phyloP scores from a whole-genome alignment of 225 moss, liverwort and hornwort species.

The Climacium dendroides region DNA sequence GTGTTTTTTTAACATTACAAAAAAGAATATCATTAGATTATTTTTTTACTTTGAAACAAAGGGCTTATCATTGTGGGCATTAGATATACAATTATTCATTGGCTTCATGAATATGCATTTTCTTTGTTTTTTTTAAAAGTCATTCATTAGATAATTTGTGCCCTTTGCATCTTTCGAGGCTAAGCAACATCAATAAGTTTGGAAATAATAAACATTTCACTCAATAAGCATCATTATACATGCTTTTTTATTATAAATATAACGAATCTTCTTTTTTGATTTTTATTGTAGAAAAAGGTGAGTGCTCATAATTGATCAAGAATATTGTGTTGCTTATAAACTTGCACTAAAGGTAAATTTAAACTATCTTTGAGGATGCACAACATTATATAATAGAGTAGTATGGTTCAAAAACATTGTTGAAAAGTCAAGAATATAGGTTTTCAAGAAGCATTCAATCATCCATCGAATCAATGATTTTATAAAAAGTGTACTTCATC shows the following conservation, averaged over 20 bases:
- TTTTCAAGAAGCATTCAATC: too few relatives aligned
- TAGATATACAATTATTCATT: background rate
- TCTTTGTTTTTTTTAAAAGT: accelerated
- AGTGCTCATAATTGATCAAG: background rate
- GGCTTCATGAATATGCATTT: background rate
- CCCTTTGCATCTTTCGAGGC: background rate
- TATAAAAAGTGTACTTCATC: too few relatives aligned
- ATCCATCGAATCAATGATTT: too few relatives aligned
- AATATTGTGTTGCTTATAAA: background rate
- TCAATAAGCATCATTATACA: background rate
- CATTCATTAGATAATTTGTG: background rate
- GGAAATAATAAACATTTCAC: background rate
- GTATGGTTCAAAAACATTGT: background rate
- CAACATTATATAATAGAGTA: too few relatives aligned
- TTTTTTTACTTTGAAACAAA: background rate
- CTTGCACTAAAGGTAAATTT: background rate
- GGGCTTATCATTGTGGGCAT: accelerated
- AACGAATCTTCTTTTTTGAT: background rate
- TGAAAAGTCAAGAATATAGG: background rate
- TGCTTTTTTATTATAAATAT: background rate
- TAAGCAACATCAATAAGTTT: background rate
- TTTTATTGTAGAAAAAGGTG: background rate
- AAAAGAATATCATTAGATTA: background rate
- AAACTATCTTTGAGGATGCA: background rate
- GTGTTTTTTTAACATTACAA: too few relatives aligned